Evolutionary conservation across 805 yeast species (phyloP).

Genomic region (Metschnikowia matae): DNA sequence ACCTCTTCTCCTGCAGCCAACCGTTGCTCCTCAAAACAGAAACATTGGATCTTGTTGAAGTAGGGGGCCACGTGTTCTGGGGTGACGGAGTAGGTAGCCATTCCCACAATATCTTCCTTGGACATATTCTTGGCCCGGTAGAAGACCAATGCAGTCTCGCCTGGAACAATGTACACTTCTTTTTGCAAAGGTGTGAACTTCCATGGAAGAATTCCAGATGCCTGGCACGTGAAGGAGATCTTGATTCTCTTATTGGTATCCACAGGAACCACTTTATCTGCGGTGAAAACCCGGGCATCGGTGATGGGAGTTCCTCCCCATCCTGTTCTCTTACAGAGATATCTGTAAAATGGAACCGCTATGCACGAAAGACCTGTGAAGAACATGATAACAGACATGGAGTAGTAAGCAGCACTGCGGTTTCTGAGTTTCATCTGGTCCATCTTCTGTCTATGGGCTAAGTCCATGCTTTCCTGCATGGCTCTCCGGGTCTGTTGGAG

Average conservation of each 20-base stretch:
- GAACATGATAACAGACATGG: constrained; percentile 61
- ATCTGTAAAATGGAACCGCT: constrained; percentile 89
- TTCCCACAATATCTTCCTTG: constrained; percentile 89
- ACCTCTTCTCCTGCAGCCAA: constrained; percentile 94
- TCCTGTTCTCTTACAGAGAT: constrained; percentile 90
- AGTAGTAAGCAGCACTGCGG: constrained; percentile 59
- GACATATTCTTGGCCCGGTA: constrained; percentile 86
- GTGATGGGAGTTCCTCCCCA: constrained; percentile 96
- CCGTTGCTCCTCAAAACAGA: constrained; percentile 96
- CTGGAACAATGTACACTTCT: constrained; percentile 89
- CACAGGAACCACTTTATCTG: constrained; percentile 84
- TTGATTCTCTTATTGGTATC: constrained; percentile 77
- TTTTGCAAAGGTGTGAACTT: constrained; percentile 89
- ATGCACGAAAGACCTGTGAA: constrained; percentile 80
- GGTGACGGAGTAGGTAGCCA: constrained; percentile 96
- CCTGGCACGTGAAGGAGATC: constrained; percentile 88
- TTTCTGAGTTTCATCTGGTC: constrained; percentile 34
- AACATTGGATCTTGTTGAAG: constrained; percentile 95
- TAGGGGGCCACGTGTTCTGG: constrained; percentile 97
- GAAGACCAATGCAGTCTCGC: constrained; percentile 96
- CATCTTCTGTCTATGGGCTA: constrained; percentile 21
- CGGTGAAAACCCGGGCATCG: constrained; percentile 71
- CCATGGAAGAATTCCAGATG: constrained; percentile 91
- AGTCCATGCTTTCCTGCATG: constrained; percentile 6
- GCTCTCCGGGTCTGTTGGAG: background rate